Evolutionary conservation across 768 basidiomycete species (phyloP), one percentile per base, ranked within the genome.

Genomic region (Leucocoprinus leucothites): DNA sequence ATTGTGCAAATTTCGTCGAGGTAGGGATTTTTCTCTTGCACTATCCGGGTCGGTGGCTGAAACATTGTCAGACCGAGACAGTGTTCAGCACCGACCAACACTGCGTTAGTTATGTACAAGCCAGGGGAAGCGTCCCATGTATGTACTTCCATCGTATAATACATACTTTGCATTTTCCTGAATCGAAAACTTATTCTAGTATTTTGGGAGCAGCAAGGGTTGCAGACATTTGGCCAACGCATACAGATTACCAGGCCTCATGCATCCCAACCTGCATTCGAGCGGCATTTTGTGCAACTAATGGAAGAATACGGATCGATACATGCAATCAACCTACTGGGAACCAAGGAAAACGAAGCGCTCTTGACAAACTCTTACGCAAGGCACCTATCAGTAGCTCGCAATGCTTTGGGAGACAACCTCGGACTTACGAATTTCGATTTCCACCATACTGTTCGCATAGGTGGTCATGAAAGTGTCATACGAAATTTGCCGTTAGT

Each of bases 171-270:
- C n/a, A n/a, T n/a, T n/a, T n/a, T n/a, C n/a, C n/a, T n/a, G n/a
- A 51, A 58, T 47, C 46, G 51, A 48, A 60, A 57, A 63, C 60
- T 43, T 34, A 43, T 51, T 53, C 51, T 65, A 94, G 94, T 98
- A 56, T 99, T 99, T 68, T 99, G 97, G 97, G 96, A 98, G 68
- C 96, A 99, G 65, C 94, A 96, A 71, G 94, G 93, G 24, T 68
- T 95, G 38, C 93, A 95, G 65, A 95, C 96, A 0, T 94, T 99
- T 65, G 91, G 94, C 35, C 94, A 93, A 60, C 84, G 85, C 53
- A 93, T 99, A 40, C 94, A 98, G 66, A 92, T 99, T 58, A 95
- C 94, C 11, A 86, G 95, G 11, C 96, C 97, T 1, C 88, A 92
- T 61, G 93, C 94, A 2, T 95, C 95, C 0, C 96, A 98, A 61